A percentile compares a stretch with the other conserved stretches of the same genome.
phyloP scores from a whole-genome alignment of 1,284 basidiomycete genomes.

The Ceratobasidium sp. region DNA sequence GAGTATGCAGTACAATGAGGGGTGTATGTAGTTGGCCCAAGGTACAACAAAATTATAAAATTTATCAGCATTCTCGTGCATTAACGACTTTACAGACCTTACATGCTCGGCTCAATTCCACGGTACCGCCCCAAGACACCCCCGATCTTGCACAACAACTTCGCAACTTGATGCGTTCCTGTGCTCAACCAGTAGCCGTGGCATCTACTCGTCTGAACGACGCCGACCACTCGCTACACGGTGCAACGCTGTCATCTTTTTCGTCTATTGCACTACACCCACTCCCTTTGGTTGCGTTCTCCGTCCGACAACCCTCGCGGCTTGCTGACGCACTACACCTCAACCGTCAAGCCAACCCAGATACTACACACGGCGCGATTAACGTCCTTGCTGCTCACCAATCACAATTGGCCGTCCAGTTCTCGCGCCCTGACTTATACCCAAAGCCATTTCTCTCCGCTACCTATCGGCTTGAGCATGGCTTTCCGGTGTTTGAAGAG shows the following conservation, averaged over 20 bases:
- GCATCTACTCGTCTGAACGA: conserved; percentile 22
- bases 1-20: neutral
- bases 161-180: conserved; percentile 32
- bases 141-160: conserved; percentile 18
- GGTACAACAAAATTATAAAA: neutral
- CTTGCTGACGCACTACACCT: conserved; percentile 74
- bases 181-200: conserved; percentile 45
- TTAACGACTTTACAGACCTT: neutral
- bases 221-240: conserved; percentile 65
- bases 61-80: neutral
- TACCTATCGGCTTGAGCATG: conserved; percentile 62
- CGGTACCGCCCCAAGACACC: neutral
- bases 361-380: conserved; percentile 67
- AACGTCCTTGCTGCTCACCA: conserved; percentile 77
- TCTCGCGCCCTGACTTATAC: conserved; percentile 73
- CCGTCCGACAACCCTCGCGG: conserved; percentile 87
- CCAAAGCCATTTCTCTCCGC: conserved; percentile 66
- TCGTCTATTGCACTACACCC: conserved; percentile 92
- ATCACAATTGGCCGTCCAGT: conserved; percentile 66
- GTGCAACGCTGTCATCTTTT: conserved; percentile 92
- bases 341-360: conserved; percentile 53
- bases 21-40: neutral
- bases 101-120: neutral
- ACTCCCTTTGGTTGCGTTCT: conserved; percentile 86
- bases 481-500: conserved; percentile 68